These are phyloP conservation scores for Dimargaris xerosporica DNA, from an alignment of 192 early-diverging fungal species.

Conservation along the genomic window DNA sequence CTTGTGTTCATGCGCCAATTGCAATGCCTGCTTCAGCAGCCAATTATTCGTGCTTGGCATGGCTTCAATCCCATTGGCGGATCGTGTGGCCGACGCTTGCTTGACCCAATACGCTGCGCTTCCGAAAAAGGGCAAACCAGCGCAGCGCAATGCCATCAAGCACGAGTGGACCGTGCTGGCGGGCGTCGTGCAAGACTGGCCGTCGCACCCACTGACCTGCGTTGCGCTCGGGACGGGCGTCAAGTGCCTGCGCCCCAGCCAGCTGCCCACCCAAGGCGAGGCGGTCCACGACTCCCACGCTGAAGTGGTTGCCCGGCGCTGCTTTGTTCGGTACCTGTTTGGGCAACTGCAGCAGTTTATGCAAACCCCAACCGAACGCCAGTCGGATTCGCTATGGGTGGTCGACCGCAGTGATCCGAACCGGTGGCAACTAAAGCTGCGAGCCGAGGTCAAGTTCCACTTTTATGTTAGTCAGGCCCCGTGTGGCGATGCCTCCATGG, in stretches of 20 bases:
- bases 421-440: neutral
- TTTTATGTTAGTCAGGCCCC: slow-evolving; percentile 65
- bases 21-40: too few relatives aligned
- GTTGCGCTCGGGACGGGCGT: slow-evolving; percentile 55
- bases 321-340: slow-evolving; percentile 41
- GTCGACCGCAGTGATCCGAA: neutral
- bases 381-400: neutral
- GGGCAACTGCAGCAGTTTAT: slow-evolving; percentile 9
- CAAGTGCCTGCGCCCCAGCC: slow-evolving; percentile 55
- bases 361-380: slow-evolving; percentile 1
- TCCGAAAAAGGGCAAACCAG: slow-evolving; percentile 65
- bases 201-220: slow-evolving; percentile 18
- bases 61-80: too few relatives aligned
- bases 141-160: neutral
- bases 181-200: slow-evolving; percentile 38
- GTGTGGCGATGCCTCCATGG: slow-evolving; percentile 74
- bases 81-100: slow-evolving; percentile 32
- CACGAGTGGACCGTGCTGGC: slow-evolving; percentile 78
- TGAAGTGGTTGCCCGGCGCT: slow-evolving; percentile 70
- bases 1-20: too few relatives aligned
- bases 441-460: slow-evolving; percentile 28
- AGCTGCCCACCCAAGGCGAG: slow-evolving; percentile 43
- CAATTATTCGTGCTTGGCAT: too few relatives aligned
- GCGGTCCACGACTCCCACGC: slow-evolving; percentile 74
- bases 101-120: slow-evolving; percentile 37